Percentiles rank a stretch among this genome's conserved stretches.
These are phyloP conservation scores for Aphanomyces stellatus DNA, from an alignment of 352 stramenopile species.

Conservation along the genomic window DNA sequence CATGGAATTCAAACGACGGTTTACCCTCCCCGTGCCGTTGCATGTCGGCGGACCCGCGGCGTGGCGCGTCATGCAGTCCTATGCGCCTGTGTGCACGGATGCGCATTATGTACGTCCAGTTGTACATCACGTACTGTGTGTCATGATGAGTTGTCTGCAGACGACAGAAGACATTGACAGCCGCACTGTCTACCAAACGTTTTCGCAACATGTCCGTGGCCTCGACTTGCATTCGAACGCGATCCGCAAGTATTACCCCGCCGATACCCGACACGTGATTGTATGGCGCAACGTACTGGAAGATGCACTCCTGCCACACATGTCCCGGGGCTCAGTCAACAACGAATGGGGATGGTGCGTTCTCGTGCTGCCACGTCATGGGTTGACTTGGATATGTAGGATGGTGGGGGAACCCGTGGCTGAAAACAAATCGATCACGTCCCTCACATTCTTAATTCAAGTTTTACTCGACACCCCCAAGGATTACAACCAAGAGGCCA, in stretches of 20 bases:
- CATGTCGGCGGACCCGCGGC: background rate
- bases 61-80: background rate
- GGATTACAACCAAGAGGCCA: too few relatives aligned
- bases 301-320: background rate
- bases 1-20: background rate
- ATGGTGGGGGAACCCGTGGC: too few relatives aligned
- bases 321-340: background rate
- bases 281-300: background rate
- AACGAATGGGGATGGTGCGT: background rate
- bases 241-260: background rate
- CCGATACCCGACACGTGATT: background rate
- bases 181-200: background rate
- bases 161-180: background rate
- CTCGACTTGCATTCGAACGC: background rate
- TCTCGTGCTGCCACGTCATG: too few relatives aligned
- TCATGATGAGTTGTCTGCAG: background rate
- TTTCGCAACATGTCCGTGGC: background rate
- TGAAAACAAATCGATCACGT: too few relatives aligned
- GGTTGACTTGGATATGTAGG: too few relatives aligned
- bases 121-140: background rate
- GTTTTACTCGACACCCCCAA: too few relatives aligned
- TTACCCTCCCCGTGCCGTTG: background rate
- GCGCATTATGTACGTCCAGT: too few relatives aligned
- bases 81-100: background rate
- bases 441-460: too few relatives aligned